Evolutionary conservation across 768 basidiomycete species (phyloP), one percentile per base, ranked within the genome.

Genomic region (Termitomyces titanicus): DNA sequence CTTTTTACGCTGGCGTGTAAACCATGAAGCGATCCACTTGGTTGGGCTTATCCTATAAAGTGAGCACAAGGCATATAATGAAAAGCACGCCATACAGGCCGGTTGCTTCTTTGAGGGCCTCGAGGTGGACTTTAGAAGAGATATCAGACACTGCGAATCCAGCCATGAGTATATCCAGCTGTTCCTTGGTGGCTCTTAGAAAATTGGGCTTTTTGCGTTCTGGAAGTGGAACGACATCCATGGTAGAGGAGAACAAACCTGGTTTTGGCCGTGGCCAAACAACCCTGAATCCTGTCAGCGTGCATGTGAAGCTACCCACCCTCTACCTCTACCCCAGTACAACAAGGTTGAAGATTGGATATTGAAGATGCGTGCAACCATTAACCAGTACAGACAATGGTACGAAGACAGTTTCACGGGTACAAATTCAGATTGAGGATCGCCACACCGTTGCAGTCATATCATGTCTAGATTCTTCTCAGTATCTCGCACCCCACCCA

Each of bases 1-100:
- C 39, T 72, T 72, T 12, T 47, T 55, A 17, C 71, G 58, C 49
- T 68, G 66, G 9, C 70, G 66, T 42, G 57, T 59, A 29, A 70
- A 70, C 73, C 72, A 75, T 29, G 67, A 65, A 29, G 58, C 49
- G 20, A 75, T 72, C 74, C 74, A 74, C 57, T 67, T 68, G 22
- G 44, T 22, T 25, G 71, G 62, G 33, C 73, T 72, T 56, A 47
- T 44, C 17, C 13, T 39, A 39, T 20, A 22, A 38, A 34, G 17
- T 22, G 11, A 40, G 37, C 24, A 39, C 18, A 33, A 44, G 11
- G 44, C 51, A 46, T 34, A 44, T 44, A 49, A n/a, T 54, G 1
- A 37, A 7, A 38, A 29, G 37, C 43, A 53, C 27, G 65, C n/a
- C 73, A 59, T 67, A 74, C 74, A 75, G 63, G 52, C 67, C 66